phyloP scores from a whole-genome alignment of 495 filamentous ascomycete species.

The Bathelium albidoporum region DNA sequence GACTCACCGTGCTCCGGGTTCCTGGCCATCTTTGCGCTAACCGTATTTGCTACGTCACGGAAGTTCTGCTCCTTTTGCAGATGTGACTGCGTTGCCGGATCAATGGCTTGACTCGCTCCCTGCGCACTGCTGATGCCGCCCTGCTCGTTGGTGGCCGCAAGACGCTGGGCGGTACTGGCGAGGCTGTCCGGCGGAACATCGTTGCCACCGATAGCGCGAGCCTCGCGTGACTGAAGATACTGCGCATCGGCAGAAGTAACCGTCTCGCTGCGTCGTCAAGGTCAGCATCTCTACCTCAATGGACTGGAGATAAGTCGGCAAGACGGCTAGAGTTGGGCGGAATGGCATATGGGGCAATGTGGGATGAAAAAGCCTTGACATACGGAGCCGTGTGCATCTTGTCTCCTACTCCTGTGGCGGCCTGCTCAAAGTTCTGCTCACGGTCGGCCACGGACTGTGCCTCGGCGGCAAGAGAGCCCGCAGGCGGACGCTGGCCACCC shows the following conservation, averaged over 20 bases:
- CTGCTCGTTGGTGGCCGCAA: slow-evolving; percentile 16
- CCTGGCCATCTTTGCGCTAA: slow-evolving; percentile 20
- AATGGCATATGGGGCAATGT: not conserved
- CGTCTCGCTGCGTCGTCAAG: not conserved
- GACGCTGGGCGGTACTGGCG: slow-evolving; percentile 8
- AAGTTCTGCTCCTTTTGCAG: slow-evolving; percentile 26
- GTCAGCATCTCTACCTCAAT: too few species aligned
- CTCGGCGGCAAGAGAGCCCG: slow-evolving; percentile 28
- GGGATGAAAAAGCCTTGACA: not conserved
- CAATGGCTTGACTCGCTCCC: not conserved
- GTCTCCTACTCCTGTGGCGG: slow-evolving; percentile 1
- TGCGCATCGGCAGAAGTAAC: slow-evolving; percentile 9
- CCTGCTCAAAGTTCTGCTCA: slow-evolving; percentile 19
- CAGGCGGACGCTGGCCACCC: slow-evolving; percentile 13
- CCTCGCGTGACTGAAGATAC: slow-evolving; percentile 17
- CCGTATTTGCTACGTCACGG: slow-evolving; percentile 17
- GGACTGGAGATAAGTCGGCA: too few species aligned
- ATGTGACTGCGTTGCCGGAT: slow-evolving; percentile 20
- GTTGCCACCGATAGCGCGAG: slow-evolving; percentile 7
- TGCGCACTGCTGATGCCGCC: not conserved
- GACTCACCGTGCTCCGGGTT: slow-evolving; percentile 19
- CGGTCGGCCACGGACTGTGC: slow-evolving; percentile 25
- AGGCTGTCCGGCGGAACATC: slow-evolving; percentile 11
- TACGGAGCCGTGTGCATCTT: slow-evolving; percentile 17
- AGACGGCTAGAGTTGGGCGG: too few species aligned